Evolutionary conservation across 495 filamentous ascomycete species (phyloP).

Genomic region (Xylaria nigripes): DNA sequence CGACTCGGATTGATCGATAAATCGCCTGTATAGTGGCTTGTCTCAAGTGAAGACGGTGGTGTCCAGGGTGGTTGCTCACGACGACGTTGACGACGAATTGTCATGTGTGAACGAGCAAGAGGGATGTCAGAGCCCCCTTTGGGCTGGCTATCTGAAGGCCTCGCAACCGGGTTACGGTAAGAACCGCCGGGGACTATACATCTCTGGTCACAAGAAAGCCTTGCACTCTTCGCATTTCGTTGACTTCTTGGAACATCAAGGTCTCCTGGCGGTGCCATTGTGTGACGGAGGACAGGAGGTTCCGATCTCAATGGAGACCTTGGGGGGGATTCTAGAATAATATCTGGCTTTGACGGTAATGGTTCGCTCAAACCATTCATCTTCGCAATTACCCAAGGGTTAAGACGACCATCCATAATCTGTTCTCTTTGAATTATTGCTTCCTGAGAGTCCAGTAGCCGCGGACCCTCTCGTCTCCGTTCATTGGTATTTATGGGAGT

Average conservation of each 20-base stretch:
- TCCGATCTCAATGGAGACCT: conserved; percentile 14
- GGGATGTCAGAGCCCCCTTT: background rate
- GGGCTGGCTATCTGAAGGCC: background rate
- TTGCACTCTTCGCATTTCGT: background rate
- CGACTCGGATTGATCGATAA: background rate
- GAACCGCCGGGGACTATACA: conserved; percentile 16
- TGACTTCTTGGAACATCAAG: conserved; percentile 21
- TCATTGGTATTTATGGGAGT: conserved; percentile 5
- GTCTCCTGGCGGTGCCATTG: conserved; percentile 21
- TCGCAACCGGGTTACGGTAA: conserved; percentile 22
- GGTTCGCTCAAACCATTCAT: conserved; percentile 34
- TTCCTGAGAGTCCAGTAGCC: conserved; percentile 1
- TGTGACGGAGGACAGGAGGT: conserved; percentile 21
- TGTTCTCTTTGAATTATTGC: conserved; percentile 11
- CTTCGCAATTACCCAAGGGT: conserved; percentile 56
- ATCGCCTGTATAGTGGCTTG: background rate
- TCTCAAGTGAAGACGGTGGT: conserved; percentile 18
- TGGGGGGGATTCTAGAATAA: background rate
- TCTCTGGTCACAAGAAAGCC: background rate
- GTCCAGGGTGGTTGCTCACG: conserved; percentile 16
- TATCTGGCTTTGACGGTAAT: background rate
- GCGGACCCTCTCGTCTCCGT: conserved; percentile 6
- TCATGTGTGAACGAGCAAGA: background rate
- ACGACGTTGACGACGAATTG: conserved; percentile 4
- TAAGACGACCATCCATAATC: conserved; percentile 26